A percentile compares a stretch with the other conserved stretches of the same genome.
phyloP scores from a whole-genome alignment of 306 rosid genomes.

The Morella rubra region DNA sequence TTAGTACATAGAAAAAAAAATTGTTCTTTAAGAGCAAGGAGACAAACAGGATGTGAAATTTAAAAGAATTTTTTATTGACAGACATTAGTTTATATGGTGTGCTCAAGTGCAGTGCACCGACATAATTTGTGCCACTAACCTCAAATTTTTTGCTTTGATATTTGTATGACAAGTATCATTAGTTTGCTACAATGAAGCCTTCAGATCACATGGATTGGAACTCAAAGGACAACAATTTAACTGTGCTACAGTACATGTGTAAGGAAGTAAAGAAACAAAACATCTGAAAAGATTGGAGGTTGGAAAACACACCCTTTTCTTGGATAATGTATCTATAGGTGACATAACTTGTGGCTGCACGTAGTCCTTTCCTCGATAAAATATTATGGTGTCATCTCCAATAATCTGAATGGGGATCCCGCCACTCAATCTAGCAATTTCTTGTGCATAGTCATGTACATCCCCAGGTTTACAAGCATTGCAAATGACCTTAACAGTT shows the following conservation, averaged over 20 bases:
- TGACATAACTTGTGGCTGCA: slow-evolving; percentile 84
- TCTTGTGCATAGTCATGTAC: slow-evolving; percentile 80
- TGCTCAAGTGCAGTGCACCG: neutral
- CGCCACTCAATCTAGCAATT: slow-evolving; percentile 87
- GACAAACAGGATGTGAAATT: neutral
- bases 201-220: slow-evolving; percentile 10
- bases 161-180: slow-evolving; percentile 6
- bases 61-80: neutral
- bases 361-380: slow-evolving; percentile 82
- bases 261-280: neutral
- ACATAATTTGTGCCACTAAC: neutral
- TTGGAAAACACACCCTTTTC: slow-evolving; percentile 64
- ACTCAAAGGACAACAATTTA: neutral
- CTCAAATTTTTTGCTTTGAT: neutral
- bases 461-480: slow-evolving; percentile 83
- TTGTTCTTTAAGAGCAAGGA: neutral
- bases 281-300: slow-evolving; percentile 23
- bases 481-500: slow-evolving; percentile 82
- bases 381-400: slow-evolving; percentile 81
- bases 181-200: slow-evolving; percentile 3
- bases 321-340: slow-evolving; percentile 82
- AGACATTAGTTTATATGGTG: neutral
- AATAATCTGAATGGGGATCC: slow-evolving; percentile 77
- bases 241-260: neutral
- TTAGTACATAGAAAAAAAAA: neutral